Base-by-base conservation (phyloP, 2,329 filamentous ascomycete species). In the Aspergillus arachidicola region DNA sequence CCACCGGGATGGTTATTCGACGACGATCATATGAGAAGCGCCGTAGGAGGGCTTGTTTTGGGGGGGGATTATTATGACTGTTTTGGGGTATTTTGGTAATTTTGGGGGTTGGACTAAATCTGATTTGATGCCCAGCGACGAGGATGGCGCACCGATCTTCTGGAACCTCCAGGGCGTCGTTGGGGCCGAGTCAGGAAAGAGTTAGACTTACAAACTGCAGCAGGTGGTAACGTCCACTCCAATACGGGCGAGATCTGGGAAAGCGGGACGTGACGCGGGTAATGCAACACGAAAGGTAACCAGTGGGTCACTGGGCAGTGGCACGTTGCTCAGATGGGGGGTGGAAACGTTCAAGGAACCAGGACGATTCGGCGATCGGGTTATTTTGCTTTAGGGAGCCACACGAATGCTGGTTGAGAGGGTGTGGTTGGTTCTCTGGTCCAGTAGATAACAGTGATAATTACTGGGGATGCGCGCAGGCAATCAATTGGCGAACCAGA, bases 401-500 rank as follows among this genome's bases (percentile, higher is more conserved):
- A 57, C 54, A 63, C 59, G 64, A 60, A 60, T 48, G 60, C 61
- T 59, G 61, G 60, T 64, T 60, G 66, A 58, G 61, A 58, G 34
- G 26, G 58, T 46, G 34, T 62, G 62, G 65, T 65, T 62, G 55
- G 65, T 61, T 41, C 59, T 61, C 51, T 38, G 57, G 63, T 32
- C 58, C 62, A 65, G 67, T 63, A 66, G 63, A 67, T 65, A 58
- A 61, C 64, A 61, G 63, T 62, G 58, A 61, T 66, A 59, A 41
- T 67, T 70, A 73, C 67, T 73, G 70, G 72, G 66, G 69, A 66
- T 69, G 67, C 66, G 66, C 67, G 70, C 65, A 71, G 66, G 61
- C 69, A 68, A 64, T 68, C 72, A 77, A 78, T 78, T 76, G 76
- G 72, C 75, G 75, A 78, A 78, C 76, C 75, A 77, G 70, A 76